Conservation (phyloP, 305 asterid genomes). For the Solanum hybrid region DNA sequence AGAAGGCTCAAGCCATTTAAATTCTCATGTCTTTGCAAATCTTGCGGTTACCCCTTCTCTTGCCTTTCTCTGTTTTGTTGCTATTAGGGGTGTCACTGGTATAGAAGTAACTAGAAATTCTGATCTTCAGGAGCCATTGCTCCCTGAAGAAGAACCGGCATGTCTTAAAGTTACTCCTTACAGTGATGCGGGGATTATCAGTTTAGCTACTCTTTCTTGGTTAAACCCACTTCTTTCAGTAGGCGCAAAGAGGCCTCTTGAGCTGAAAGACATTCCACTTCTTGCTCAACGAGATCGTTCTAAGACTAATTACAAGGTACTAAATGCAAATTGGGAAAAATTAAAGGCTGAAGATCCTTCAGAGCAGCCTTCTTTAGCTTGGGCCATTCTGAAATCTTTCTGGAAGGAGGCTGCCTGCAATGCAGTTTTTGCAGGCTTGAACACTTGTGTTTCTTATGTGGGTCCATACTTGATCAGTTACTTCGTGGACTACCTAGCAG, state of each 20-base stretch:
- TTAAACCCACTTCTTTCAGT: conserved; percentile 81
- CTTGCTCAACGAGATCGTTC: conserved; percentile 88
- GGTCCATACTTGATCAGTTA: conserved; percentile 96
- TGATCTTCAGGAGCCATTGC: conserved; percentile 66
- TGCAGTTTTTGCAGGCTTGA: conserved; percentile 78
- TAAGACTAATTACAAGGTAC: conserved; percentile 62
- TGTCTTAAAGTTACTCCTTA: conserved; percentile 89
- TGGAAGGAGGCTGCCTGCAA: conserved; percentile 93
- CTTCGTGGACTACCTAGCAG: conserved; percentile 86
- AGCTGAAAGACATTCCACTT: conserved; percentile 79
- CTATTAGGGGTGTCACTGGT: conserved; percentile 59
- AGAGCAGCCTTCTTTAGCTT: conserved; percentile 65
- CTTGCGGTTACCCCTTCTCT: conserved; percentile 56
- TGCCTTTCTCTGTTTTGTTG: conserved; percentile 60
- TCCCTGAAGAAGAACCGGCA: conserved; percentile 80
- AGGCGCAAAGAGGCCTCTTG: conserved; percentile 91
- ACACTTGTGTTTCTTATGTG: conserved; percentile 85
- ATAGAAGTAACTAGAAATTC: conserved; percentile 47
- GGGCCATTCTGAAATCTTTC: conserved; percentile 82
- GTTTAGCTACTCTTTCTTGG: conserved; percentile 92
- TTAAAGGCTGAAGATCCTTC: conserved; percentile 53
- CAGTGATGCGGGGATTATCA: conserved; percentile 73
- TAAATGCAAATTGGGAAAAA: conserved; percentile 84
- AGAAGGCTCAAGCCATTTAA: conserved; percentile 47
- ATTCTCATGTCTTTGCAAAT: conserved; percentile 64